These are phyloP conservation scores for Paramecium pentaurelia DNA, from an alignment of 73 alveolate species.

Conservation along the genomic window DNA sequence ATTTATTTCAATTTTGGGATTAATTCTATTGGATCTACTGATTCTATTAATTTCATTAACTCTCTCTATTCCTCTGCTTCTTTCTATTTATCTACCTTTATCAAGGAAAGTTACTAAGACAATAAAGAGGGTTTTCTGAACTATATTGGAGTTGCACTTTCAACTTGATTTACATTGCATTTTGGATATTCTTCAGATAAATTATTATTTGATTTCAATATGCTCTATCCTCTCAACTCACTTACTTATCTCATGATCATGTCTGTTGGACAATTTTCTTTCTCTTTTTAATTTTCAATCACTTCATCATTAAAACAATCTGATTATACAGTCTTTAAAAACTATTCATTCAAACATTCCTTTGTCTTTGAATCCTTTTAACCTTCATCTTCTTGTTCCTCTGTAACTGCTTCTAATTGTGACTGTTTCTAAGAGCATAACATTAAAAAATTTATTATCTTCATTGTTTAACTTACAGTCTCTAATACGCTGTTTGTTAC, in stretches of 20 bases:
- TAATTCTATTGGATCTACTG: neutral
- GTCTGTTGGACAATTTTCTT: neutral
- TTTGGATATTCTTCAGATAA: neutral
- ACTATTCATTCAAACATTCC: neutral
- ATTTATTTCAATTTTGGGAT: neutral
- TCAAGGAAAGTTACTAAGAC: neutral
- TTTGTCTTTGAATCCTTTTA: constrained; percentile 9
- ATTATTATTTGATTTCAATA: neutral
- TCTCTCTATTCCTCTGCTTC: constrained; percentile 1
- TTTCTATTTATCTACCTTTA: constrained; percentile 5
- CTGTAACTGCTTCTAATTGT: neutral
- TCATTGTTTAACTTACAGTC: neutral
- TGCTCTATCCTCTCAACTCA: neutral
- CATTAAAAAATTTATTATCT: neutral
- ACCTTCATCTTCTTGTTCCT: neutral
- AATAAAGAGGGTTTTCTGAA: neutral
- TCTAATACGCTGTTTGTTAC: neutral
- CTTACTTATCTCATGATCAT: neutral
- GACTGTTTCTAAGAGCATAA: neutral
- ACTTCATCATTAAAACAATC: neutral
- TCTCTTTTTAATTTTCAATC: neutral
- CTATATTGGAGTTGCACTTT: neutral
- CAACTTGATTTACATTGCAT: neutral
- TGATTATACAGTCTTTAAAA: neutral
- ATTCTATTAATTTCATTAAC: neutral